phyloP scores from a whole-genome alignment of 1,284 basidiomycete genomes.

The Kalmanozyma brasiliensis region DNA sequence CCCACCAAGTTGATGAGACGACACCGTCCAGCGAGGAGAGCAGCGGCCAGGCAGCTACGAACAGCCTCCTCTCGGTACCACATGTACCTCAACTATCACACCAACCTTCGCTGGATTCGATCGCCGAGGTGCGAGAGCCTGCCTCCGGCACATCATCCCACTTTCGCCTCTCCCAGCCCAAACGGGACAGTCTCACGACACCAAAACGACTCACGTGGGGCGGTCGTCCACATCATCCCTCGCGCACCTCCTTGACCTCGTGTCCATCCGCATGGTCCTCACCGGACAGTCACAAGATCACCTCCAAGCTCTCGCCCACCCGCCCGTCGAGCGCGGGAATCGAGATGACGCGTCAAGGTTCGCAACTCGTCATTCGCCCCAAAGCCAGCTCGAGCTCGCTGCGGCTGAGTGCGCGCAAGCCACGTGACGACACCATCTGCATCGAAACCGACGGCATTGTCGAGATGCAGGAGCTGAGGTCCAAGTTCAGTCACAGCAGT shows the following conservation, averaged over 20 bases:
- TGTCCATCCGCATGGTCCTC: no score
- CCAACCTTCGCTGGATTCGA: constrained; percentile 31
- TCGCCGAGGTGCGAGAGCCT: constrained; percentile 33
- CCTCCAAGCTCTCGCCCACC: not conserved
- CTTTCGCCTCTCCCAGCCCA: not conserved
- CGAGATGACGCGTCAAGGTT: constrained; percentile 34
- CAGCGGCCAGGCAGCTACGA: not conserved
- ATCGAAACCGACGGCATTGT: constrained; percentile 35
- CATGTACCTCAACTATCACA: not conserved
- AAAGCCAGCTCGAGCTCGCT: constrained; percentile 10
- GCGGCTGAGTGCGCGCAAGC: constrained; percentile 14
- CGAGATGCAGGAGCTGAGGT: constrained; percentile 4
- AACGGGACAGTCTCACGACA: constrained; percentile 3
- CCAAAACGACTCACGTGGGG: constrained; percentile 8
- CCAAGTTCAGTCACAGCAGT: constrained; percentile 26
- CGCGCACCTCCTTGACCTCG: no score
- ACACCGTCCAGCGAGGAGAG: not conserved
- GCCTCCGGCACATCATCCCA: constrained; percentile 1
- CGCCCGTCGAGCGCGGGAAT: constrained; percentile 31
- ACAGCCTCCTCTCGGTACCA: constrained; percentile 3
- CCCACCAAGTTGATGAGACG: not conserved
- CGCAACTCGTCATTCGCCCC: constrained; percentile 26
- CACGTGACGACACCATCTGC: constrained; percentile 16
- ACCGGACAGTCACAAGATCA: no score
- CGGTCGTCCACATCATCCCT: no score